Conservation (phyloP, 2,329 filamentous ascomycete genomes). For the Ceratocystis smalleyi region DNA sequence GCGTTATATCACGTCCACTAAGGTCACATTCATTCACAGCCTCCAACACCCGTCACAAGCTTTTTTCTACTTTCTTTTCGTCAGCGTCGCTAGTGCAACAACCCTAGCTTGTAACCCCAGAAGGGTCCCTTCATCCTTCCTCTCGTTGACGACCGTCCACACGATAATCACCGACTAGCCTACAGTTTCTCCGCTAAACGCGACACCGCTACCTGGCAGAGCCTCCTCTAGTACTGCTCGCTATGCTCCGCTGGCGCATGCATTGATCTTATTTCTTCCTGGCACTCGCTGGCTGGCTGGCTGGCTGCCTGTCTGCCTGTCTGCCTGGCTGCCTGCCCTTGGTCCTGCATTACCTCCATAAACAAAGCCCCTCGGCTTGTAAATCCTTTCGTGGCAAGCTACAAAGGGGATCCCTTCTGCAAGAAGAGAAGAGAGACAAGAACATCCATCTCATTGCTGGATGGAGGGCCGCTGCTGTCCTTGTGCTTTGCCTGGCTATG, state of each 20-base stretch:
- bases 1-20: too few species aligned
- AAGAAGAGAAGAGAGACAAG: too few species aligned
- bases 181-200: too few species aligned
- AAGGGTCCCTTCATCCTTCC: not conserved
- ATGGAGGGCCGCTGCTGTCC: too few species aligned
- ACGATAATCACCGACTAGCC: not conserved
- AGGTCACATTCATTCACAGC: not conserved
- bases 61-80: not conserved
- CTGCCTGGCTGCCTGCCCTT: not conserved
- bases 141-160: not conserved
- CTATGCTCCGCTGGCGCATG: too few species aligned
- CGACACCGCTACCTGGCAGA: too few species aligned
- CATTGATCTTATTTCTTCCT: too few species aligned
- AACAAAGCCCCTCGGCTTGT: not conserved
- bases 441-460: too few species aligned
- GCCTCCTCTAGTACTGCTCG: too few species aligned
- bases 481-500: too few species aligned
- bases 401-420: too few species aligned
- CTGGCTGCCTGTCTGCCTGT: not conserved
- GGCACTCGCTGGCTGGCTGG: too few species aligned
- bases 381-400: not conserved
- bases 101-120: not conserved
- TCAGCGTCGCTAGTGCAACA: not conserved
- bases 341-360: not conserved
- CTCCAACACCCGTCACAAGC: not conserved